Evolutionary conservation across 2,329 filamentous ascomycete genomes (phyloP).

Genomic region (Colletotrichum gigasporum): DNA sequence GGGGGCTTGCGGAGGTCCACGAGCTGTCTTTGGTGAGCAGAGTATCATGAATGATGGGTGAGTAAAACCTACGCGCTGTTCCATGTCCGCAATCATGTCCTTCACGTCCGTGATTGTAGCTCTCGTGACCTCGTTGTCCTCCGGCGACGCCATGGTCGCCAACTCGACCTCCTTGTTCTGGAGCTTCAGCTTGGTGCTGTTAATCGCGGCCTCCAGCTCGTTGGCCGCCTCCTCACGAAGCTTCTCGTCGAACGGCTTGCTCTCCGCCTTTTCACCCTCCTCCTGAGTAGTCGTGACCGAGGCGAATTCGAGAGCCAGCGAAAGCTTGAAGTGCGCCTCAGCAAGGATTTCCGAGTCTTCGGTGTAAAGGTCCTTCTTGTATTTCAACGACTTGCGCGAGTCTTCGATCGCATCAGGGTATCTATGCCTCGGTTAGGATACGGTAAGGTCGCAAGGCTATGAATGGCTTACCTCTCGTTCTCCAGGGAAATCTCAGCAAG

Average conservation of each 20-base stretch:
- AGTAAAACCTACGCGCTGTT: conserved; percentile 68
- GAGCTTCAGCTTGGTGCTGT: conserved; percentile 76
- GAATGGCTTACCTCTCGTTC: conserved; percentile 75
- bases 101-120: conserved; percentile 76
- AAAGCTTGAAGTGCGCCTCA: conserved; percentile 96
- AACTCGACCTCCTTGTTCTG: conserved; percentile 75
- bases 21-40: conserved; percentile 55
- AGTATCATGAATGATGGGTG: neutral
- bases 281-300: conserved; percentile 74
- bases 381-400: conserved; percentile 77
- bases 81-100: conserved; percentile 82
- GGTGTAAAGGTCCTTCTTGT: conserved; percentile 82
- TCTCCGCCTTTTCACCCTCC: conserved; percentile 52
- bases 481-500: conserved; percentile 97
- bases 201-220: conserved; percentile 79
- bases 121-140: conserved; percentile 72
- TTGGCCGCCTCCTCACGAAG: conserved; percentile 76
- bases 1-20: conserved; percentile 74
- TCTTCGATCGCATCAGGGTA: conserved; percentile 90
- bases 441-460: neutral
- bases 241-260: conserved; percentile 70
- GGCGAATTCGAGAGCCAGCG: conserved; percentile 92
- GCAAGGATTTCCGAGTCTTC: conserved; percentile 86
- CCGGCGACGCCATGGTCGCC: conserved; percentile 68
- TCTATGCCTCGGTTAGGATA: conserved; percentile 45